These are phyloP conservation scores for Claviceps paspali DNA, from an alignment of 2,329 filamentous ascomycete species.

Conservation along the genomic window DNA sequence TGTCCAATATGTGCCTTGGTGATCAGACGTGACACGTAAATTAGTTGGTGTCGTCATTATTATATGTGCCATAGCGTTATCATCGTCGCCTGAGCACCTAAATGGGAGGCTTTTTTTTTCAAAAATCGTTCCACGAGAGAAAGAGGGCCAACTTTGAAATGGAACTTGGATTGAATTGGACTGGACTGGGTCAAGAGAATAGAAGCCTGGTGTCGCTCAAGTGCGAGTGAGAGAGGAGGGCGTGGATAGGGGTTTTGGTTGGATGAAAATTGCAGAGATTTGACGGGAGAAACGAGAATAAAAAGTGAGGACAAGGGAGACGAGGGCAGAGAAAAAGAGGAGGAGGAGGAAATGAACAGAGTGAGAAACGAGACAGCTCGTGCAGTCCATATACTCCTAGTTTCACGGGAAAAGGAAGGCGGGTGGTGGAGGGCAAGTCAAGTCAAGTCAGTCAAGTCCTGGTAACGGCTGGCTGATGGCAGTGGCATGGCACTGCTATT, in stretches of 20 bases:
- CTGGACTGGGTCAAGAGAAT: background rate
- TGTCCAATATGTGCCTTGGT: background rate
- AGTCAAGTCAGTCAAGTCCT: background rate
- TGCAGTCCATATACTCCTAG: constrained; percentile 1
- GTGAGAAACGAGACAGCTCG: background rate
- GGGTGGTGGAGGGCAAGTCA: background rate
- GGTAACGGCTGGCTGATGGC: too few relatives aligned
- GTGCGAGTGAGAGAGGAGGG: background rate
- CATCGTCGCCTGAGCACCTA: background rate
- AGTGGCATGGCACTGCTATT: too few relatives aligned
- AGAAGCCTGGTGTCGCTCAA: background rate
- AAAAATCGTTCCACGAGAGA: background rate
- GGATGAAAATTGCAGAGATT: too few relatives aligned
- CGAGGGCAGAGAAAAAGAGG: background rate
- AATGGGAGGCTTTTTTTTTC: too few relatives aligned
- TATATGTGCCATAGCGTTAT: background rate
- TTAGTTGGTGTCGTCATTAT: background rate
- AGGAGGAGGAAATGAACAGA: background rate
- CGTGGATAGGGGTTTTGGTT: too few relatives aligned
- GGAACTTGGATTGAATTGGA: background rate
- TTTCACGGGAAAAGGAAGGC: constrained; percentile 2
- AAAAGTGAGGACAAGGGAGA: background rate
- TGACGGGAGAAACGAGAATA: background rate
- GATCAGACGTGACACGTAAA: background rate
- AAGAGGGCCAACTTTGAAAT: too few relatives aligned